These are phyloP conservation scores for Phaeomoniella chlamydospora DNA, from an alignment of 2,329 filamentous ascomycete genomes.

Conservation along the genomic window DNA sequence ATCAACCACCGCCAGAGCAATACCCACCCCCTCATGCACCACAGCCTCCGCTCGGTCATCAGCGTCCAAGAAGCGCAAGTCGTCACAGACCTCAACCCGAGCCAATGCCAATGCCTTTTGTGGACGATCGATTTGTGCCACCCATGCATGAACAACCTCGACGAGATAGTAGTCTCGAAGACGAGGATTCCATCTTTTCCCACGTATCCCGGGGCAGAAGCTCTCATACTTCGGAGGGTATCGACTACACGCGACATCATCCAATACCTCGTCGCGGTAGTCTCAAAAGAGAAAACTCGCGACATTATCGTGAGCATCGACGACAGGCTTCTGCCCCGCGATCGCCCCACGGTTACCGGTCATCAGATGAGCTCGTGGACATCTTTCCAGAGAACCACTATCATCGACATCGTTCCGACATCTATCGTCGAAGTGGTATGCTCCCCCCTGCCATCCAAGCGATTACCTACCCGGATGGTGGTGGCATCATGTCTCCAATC, in stretches of 20 bases:
- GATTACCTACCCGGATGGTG: not conserved
- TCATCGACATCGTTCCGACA: not conserved
- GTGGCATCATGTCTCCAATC: not conserved
- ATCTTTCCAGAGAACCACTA: not conserved
- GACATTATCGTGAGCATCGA: not conserved
- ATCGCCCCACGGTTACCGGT: not conserved
- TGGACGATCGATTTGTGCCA: not conserved
- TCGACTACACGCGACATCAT: not conserved
- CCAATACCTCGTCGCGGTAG: not conserved
- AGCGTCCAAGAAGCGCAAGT: not conserved
- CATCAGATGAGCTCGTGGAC: not conserved
- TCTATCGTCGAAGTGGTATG: not conserved
- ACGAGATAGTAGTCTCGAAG: not conserved
- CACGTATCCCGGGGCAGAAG: not conserved
- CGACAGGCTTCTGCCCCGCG: not conserved
- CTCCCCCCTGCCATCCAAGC: not conserved
- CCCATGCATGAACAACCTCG: not conserved
- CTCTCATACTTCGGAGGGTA: not conserved
- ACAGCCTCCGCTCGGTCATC: not conserved
- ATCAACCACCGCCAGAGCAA: not conserved
- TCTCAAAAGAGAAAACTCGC: not conserved
- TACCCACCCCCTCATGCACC: not conserved
- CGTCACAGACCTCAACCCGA: not conserved
- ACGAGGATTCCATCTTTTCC: not conserved
- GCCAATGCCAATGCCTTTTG: not conserved